These are phyloP conservation scores for Aquanectria penicillioides DNA, from an alignment of 2,329 filamentous ascomycete species.

Conservation along the genomic window DNA sequence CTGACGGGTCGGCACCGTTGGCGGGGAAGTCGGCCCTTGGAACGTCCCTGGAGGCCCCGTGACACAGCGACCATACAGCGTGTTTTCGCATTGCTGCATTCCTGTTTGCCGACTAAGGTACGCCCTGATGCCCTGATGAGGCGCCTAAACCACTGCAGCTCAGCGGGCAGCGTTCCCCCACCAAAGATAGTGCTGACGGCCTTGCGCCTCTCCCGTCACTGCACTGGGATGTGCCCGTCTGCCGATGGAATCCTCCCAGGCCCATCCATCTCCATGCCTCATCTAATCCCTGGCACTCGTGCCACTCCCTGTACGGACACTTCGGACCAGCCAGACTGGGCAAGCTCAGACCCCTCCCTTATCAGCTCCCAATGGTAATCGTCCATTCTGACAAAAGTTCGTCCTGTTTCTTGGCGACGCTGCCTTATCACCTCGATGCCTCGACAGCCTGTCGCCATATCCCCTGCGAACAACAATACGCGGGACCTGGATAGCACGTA, in stretches of 20 bases:
- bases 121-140: neutral
- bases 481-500: constrained; percentile 19
- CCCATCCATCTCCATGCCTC: neutral
- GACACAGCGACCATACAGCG: constrained; percentile 9
- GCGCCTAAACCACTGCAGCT: neutral
- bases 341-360: neutral
- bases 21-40: too few relatives aligned
- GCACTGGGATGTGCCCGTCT: neutral
- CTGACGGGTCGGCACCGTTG: neutral
- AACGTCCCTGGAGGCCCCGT: neutral
- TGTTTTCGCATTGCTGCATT: neutral
- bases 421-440: constrained; percentile 8
- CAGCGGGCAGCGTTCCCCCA: too few relatives aligned
- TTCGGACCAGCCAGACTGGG: neutral
- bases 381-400: constrained; percentile 4
- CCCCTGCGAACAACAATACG: constrained; percentile 19
- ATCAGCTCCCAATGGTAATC: neutral
- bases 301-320: neutral
- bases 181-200: too few relatives aligned
- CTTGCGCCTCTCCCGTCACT: constrained; percentile 2
- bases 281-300: constrained; percentile 2
- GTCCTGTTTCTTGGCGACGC: neutral
- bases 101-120: neutral
- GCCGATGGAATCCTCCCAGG: neutral
- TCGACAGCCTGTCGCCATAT: too few relatives aligned